phyloP scores from a whole-genome alignment of 805 yeast genomes.

The Candida namnaoensis region DNA sequence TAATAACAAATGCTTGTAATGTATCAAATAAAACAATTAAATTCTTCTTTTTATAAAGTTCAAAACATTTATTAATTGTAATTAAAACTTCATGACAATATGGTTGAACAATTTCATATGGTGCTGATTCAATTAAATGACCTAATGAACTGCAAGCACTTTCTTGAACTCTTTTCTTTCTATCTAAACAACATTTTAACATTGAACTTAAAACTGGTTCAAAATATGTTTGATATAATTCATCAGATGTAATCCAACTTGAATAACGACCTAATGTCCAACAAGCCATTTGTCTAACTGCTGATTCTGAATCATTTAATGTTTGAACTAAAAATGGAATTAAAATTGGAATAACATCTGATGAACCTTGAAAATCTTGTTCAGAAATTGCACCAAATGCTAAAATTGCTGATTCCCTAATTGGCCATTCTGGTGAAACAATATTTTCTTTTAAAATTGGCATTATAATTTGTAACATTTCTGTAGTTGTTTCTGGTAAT shows the following conservation, averaged over 20 bases:
- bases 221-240: constrained; percentile 58
- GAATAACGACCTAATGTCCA: constrained; percentile 92
- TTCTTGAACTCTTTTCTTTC: constrained; percentile 89
- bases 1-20: constrained; percentile 80
- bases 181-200: constrained; percentile 68
- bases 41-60: constrained; percentile 73
- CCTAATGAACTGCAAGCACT: constrained; percentile 87
- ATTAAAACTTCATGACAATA: constrained; percentile 54
- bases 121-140: constrained; percentile 72
- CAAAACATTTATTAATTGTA: constrained; percentile 69
- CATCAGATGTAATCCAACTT: constrained; percentile 62
- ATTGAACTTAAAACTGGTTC: constrained; percentile 73
- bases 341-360: constrained; percentile 66
- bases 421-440: constrained; percentile 70
- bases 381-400: constrained; percentile 95
- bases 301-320: constrained; percentile 64
- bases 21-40: constrained; percentile 81
- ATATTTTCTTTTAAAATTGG: constrained; percentile 73
- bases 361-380: constrained; percentile 69
- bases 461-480: constrained; percentile 56
- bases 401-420: constrained; percentile 86
- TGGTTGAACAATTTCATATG: constrained; percentile 49
- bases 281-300: constrained; percentile 89
- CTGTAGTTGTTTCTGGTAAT: constrained; percentile 37
- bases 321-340: constrained; percentile 82